Conservation (phyloP, 1,139 yeast genomes). For the Geotrichum phurueaensis region DNA sequence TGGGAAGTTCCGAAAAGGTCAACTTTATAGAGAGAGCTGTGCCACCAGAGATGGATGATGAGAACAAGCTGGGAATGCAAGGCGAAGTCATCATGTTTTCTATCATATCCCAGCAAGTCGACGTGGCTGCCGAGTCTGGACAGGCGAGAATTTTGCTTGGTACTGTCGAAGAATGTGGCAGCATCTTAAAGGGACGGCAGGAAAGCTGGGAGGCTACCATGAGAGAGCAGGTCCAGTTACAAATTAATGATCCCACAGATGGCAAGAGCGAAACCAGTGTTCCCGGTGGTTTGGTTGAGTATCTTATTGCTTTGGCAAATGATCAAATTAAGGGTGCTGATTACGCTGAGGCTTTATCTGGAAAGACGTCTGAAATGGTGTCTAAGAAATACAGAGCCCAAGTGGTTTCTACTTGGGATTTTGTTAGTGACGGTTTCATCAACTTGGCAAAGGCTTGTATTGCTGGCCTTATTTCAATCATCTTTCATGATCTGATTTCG, state of each 20-base stretch:
- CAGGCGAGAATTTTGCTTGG: slow-evolving; percentile 77
- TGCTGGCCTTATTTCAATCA: slow-evolving; percentile 56
- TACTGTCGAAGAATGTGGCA: slow-evolving; percentile 72
- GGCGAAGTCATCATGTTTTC: slow-evolving; percentile 72
- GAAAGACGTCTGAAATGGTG: slow-evolving; percentile 59
- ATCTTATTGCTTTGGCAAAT: slow-evolving; percentile 76
- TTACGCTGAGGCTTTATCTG: slow-evolving; percentile 67
- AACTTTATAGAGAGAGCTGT: slow-evolving; percentile 55
- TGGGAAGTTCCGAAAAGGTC: slow-evolving; percentile 57
- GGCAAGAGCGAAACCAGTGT: slow-evolving; percentile 50
- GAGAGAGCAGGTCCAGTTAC: slow-evolving; percentile 52
- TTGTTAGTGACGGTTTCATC: slow-evolving; percentile 68
- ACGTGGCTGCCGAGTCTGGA: slow-evolving; percentile 82
- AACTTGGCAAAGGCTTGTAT: slow-evolving; percentile 68
- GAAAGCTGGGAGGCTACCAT: slow-evolving; percentile 53
- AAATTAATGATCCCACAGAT: slow-evolving; percentile 37
- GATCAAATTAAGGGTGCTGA: slow-evolving; percentile 85
- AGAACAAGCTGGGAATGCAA: slow-evolving; percentile 56
- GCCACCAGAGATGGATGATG: slow-evolving; percentile 70
- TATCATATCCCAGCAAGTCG: slow-evolving; percentile 87
- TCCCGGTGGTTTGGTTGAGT: slow-evolving; percentile 75
- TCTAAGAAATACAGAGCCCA: slow-evolving; percentile 55
- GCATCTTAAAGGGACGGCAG: slow-evolving; percentile 56
- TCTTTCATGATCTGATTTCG: slow-evolving; percentile 59
- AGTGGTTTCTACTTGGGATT: slow-evolving; percentile 54